Evolutionary conservation across 2,329 filamentous ascomycete species (phyloP), one percentile per base, ranked within the genome.

Genomic region (Epichloe typhina): DNA sequence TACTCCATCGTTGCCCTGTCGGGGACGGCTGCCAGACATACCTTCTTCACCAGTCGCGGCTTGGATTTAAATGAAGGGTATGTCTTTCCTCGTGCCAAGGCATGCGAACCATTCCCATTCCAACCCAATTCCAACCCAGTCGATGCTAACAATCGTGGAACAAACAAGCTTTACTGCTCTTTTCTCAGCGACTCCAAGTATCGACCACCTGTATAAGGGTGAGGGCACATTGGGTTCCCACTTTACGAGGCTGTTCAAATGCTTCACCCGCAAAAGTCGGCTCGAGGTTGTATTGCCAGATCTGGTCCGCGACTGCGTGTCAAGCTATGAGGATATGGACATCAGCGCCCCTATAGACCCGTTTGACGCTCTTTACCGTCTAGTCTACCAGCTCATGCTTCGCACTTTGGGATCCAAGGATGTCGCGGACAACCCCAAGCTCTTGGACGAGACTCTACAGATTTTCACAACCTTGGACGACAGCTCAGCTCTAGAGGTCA

Each of bases 321-420:
- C 26, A 3, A 43, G 50, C 1, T 47, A 55, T 5, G 7, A 39
- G 3, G 44, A 31, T 9, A n/a, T 53, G 4, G 43, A 53, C 4
- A 49, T 47, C 5, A 37, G 31, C 6, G 33, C 15, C 5, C 42
- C 52, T 13, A 9, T 74, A 7, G 69, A 80, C 54, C 76, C 77
- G 0, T 80, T 80, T 56, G 68, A 77, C 37, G 68, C 68, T 57
- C 65, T 80, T 45, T 78, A 77, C 57, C 60, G 66, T 5, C 64
- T 77, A 50, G 68, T 80, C 1, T 81, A 74, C 60, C 69, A 72
- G 57, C 66, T 81, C n/a, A 80, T 75, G 4, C 77, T 80, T 65
- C 71, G 77, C 12, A 74, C 70, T 4, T 67, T 80, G 1, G 77
- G 74, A 6, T 69, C 69, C 48, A 65, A 71, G 35, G 77, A 81